phyloP scores from a whole-genome alignment of 345 rosid species.

The Trapa incisa region DNA sequence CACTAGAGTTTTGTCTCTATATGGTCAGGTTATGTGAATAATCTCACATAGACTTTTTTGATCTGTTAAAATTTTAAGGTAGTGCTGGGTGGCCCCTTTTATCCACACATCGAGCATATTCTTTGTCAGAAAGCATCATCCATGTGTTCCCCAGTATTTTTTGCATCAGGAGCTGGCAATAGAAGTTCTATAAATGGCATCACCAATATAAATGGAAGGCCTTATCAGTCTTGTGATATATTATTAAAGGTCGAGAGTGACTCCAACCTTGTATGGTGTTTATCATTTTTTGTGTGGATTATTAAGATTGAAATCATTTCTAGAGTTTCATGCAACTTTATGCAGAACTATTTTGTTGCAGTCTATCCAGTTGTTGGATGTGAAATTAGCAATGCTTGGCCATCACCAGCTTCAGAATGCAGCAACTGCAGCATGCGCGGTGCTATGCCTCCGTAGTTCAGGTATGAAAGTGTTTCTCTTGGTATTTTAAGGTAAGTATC shows the following conservation, averaged over 20 bases:
- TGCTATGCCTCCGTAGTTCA: conserved; percentile 59
- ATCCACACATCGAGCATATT: conserved; percentile 42
- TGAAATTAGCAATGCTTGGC: conserved; percentile 65
- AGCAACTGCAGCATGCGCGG: conserved; percentile 52
- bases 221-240: conserved; percentile 52
- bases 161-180: conserved; percentile 46
- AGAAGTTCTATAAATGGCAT: conserved; percentile 39
- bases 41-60: not conserved
- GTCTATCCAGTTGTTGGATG: conserved; percentile 46
- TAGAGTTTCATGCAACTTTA: not conserved
- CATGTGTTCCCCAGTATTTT: conserved; percentile 42
- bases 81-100: conserved; percentile 80
- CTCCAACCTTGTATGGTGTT: conserved; percentile 34
- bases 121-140: conserved; percentile 25
- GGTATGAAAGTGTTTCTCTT: conserved; percentile 25
- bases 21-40: not conserved
- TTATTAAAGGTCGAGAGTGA: conserved; percentile 31
- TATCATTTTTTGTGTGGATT: not conserved
- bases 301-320: not conserved
- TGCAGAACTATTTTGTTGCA: conserved; percentile 16
- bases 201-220: conserved; percentile 25
- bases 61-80: conserved; percentile 24
- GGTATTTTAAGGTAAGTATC: not conserved
- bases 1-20: not conserved
- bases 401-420: conserved; percentile 90